Evolutionary conservation across 345 rosid genomes (phyloP).

Genomic region (Corymbia maculata): DNA sequence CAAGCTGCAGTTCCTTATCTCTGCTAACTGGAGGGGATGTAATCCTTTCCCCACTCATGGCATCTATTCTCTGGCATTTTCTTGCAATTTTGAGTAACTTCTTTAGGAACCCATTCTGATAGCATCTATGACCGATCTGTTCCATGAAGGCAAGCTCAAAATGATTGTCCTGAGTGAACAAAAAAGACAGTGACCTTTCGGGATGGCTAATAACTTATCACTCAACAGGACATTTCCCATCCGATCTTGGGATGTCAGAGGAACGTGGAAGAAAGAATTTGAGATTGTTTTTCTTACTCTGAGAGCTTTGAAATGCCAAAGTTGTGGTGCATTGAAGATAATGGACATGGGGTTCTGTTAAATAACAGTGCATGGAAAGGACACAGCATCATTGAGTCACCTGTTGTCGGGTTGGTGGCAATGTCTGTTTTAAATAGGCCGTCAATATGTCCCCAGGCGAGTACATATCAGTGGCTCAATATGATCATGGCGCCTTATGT

Average conservation of each 20-base stretch:
- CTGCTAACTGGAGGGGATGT: background rate
- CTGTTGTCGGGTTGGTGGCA: background rate
- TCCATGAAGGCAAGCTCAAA: background rate
- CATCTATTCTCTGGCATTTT: constrained; percentile 22
- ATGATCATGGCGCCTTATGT: background rate
- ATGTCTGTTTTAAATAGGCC: background rate
- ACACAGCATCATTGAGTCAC: background rate
- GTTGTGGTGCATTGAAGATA: background rate
- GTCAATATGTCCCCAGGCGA: background rate
- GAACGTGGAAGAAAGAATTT: background rate
- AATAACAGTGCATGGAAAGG: background rate
- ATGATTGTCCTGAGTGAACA: background rate
- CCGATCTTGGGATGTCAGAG: background rate
- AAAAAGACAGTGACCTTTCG: background rate
- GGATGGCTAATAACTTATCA: background rate
- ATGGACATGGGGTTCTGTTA: background rate
- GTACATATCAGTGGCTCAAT: background rate
- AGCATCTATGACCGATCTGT: background rate
- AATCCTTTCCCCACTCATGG: constrained; percentile 9
- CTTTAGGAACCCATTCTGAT: constrained; percentile 5
- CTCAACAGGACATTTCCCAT: background rate
- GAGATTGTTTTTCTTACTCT: background rate
- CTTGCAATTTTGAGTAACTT: constrained; percentile 17
- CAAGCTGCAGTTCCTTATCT: background rate
- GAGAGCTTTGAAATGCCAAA: background rate